Base-by-base conservation (phyloP, 164 flowering plant genomes). In the Vitis labrusca region DNA sequence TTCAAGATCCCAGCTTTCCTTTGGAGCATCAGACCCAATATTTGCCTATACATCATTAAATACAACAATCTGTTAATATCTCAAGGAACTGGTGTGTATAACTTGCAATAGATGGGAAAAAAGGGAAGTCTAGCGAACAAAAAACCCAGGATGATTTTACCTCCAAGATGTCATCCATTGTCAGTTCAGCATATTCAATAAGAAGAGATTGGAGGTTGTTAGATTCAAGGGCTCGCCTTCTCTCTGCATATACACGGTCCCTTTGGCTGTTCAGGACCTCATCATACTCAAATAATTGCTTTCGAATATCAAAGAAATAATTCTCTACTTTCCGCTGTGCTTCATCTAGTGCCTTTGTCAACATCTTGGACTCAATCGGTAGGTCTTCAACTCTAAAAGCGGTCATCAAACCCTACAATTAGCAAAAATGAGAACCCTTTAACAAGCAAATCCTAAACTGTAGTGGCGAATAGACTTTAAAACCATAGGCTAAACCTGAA, bases 241-340 rank as follows among this genome's bases (percentile, higher is more conserved):
- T 86, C 83, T 95, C 99, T 17, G 97, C 84, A 80, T 95, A 95
- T 3, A 95, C 91, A 68, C 99, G 96, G 65, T 95, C 99, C 81
- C 99, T 90, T 83, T 95, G 99, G 82, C 99, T 95, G 81, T 95
- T 95, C 63, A 95, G 67, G 50, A 95, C 99, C 70, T 95, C 99
- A 81, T 95, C 99, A 79, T 74, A 95, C 86, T 95, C 99, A 75
- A 92, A 95, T 58, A 95, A 78, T 71, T 95, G 97, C 82, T 95
- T 95, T 57, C 99, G 76, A 65, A 92, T 95, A 79, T 95, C 99
- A 73, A 95, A 95, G 74, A 95, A 95, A 74, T 95, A 95, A 66
- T 92, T 95, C 70, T 95, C 99, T 68, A 95, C 99, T 85, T 95
- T 95, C 71, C 99, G 68, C 74, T 95, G 99, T 74, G 99, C 99